Conservation (phyloP, 2,329 filamentous ascomycete genomes). For the Penicillium crustosum region DNA sequence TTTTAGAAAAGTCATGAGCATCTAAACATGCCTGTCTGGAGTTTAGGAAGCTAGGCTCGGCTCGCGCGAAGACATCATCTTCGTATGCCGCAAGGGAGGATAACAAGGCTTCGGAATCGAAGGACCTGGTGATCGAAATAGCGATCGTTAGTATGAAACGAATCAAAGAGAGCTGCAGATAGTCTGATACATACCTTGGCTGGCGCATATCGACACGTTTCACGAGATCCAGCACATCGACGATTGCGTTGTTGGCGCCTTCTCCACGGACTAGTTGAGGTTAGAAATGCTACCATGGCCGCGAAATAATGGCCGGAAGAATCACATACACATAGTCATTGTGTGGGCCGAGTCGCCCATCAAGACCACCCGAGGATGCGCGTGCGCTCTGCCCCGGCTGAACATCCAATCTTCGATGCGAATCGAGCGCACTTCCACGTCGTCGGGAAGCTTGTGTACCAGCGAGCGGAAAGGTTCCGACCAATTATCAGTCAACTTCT, state of each 20-base stretch:
- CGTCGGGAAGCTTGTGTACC: conserved; percentile 42
- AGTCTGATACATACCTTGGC: conserved; percentile 2
- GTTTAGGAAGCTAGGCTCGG: conserved; percentile 50
- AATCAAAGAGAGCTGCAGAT: background rate
- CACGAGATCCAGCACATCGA: conserved; percentile 51
- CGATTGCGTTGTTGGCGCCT: conserved; percentile 58
- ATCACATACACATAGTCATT: conserved; percentile 60
- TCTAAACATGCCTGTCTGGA: conserved; percentile 57
- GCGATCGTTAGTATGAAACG: background rate
- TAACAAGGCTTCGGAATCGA: conserved; percentile 6
- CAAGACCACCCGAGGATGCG: conserved; percentile 46
- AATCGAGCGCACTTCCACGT: conserved; percentile 48
- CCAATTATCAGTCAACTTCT: conserved; percentile 48
- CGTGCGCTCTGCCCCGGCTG: conserved; percentile 35
- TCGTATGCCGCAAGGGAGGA: conserved; percentile 43
- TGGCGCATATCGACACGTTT: conserved; percentile 28
- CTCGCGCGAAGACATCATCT: conserved; percentile 44
- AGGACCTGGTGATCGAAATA: conserved; percentile 7
- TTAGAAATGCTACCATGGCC: background rate
- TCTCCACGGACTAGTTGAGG: conserved; percentile 54
- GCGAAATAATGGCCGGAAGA: background rate
- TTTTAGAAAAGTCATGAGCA: conserved; percentile 52
- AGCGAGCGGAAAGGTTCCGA: conserved; percentile 52
- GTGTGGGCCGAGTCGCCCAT: conserved; percentile 59
- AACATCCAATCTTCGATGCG: conserved; percentile 51